These are phyloP conservation scores for Abelmoschus esculentus DNA, from an alignment of 345 rosid species.

Conservation along the genomic window DNA sequence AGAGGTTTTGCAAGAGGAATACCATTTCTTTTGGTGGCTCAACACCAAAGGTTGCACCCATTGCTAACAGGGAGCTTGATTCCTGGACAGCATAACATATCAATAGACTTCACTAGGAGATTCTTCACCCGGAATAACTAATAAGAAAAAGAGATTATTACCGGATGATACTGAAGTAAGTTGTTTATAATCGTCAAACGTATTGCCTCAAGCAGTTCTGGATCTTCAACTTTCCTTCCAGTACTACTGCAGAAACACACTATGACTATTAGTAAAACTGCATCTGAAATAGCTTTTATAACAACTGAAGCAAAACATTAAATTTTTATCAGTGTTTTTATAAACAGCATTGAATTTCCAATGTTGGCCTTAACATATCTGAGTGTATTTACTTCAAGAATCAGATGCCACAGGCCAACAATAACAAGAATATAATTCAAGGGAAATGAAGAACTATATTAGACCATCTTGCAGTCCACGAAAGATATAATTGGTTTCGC, in stretches of 20 bases:
- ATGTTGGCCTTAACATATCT: no score
- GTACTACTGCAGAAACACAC: slow-evolving; percentile 47
- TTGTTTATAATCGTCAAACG: slow-evolving; percentile 63
- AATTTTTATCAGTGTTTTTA: background rate
- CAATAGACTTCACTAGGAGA: slow-evolving; percentile 9
- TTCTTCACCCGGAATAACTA: background rate
- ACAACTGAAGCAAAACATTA: background rate
- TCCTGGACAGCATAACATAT: slow-evolving; percentile 48
- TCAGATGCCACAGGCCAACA: background rate
- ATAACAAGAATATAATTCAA: background rate
- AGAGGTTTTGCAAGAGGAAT: background rate
- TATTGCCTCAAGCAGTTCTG: slow-evolving; percentile 91
- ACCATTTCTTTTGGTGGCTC: slow-evolving; percentile 49
- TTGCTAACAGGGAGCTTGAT: slow-evolving; percentile 90
- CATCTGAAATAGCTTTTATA: background rate
- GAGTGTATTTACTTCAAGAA: background rate
- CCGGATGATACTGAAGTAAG: slow-evolving; percentile 69
- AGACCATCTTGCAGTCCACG: background rate
- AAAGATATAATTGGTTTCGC: background rate
- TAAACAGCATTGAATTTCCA: no score
- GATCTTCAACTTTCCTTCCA: slow-evolving; percentile 92
- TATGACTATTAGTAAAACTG: background rate
- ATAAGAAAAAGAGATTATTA: slow-evolving; percentile 26
- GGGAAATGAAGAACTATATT: background rate
- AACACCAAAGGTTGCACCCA: slow-evolving; percentile 92